Evolutionary conservation across 768 basidiomycete genomes (phyloP), one percentile per base, ranked within the genome.

Genomic region (Multifurca ochricompacta): DNA sequence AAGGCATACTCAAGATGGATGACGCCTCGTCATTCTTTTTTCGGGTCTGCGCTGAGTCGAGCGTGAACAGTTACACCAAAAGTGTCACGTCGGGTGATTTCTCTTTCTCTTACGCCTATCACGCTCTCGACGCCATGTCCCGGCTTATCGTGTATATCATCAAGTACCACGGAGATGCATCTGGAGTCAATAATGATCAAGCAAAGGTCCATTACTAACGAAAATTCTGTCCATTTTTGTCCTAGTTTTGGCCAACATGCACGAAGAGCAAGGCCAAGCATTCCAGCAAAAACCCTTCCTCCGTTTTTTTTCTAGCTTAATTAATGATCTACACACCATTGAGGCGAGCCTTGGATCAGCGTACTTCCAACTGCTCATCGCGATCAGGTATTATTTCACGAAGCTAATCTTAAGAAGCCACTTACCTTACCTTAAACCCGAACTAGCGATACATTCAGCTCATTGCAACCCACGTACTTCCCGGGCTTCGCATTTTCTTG

Each of bases 211-310:
- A 95, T 68, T 98, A 97, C 71, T 96, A 63, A 92, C 91, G 48
- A 98, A 97, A 73, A 97, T 98, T 55, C 72, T 99, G 54, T 95
- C 95, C 11, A 98, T 98, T 69, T 88, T 96, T 67, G 91, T 98
- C 27, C 82, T 98, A 55, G 93, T 97, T 9, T 74, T 99, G 53
- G 92, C 96, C 58, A 91, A 92, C 63, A 78, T 86, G 69, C 95
- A 99, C 64, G 93, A 97, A 70, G 92, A 97, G 65, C 87, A 92
- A 68, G 92, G 91, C 3, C 73, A 81, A 0, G 76, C 81, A 51
- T 99, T 99, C 77, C 87, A 94, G 64, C 92, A 95, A 69, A 92
- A 97, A 68, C 95, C 96, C 0, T 98, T 97, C 76, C 95, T 94
- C 74, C 82, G 96, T 49, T 95, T 99, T 73, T 98, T 98, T 75